phyloP scores from a whole-genome alignment of 2,329 filamentous ascomycete genomes.

The Fusarium aywerte region DNA sequence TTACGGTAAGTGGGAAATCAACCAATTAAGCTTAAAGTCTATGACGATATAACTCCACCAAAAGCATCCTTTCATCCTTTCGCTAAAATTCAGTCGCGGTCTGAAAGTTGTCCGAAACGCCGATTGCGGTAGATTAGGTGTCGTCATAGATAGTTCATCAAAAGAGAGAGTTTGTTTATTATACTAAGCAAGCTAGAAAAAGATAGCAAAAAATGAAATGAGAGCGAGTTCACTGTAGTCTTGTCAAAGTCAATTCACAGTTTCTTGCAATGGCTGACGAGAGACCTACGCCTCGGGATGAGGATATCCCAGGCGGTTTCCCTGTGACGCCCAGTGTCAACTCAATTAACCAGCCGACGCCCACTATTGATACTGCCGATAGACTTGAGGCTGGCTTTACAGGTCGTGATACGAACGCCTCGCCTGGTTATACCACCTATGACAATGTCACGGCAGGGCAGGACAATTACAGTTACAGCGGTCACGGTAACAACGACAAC shows the following conservation, averaged over 20 bases:
- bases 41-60: slow-evolving; percentile 30
- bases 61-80: background rate
- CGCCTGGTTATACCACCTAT: slow-evolving; percentile 1
- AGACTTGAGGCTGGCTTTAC: slow-evolving; percentile 30
- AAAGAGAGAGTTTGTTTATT: slow-evolving; percentile 1
- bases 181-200: background rate
- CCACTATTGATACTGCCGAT: slow-evolving; percentile 3
- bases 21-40: slow-evolving; percentile 25
- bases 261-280: slow-evolving; percentile 33
- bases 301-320: slow-evolving; percentile 45
- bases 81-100: slow-evolving; percentile 4
- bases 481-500: background rate
- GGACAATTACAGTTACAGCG: background rate
- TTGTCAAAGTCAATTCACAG: background rate
- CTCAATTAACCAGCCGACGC: slow-evolving; percentile 23
- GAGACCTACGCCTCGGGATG: slow-evolving; percentile 39
- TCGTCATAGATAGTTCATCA: slow-evolving; percentile 34
- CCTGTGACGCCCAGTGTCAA: slow-evolving; percentile 41
- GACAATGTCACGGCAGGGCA: background rate
- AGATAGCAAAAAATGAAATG: background rate
- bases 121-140: slow-evolving; percentile 12
- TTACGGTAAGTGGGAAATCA: slow-evolving; percentile 8
- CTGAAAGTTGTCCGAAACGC: slow-evolving; percentile 31
- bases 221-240: background rate
- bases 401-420: background rate